Evolutionary conservation across 768 basidiomycete species (phyloP), one percentile per base, ranked within the genome.

Genomic region (Mycena chlorophos): DNA sequence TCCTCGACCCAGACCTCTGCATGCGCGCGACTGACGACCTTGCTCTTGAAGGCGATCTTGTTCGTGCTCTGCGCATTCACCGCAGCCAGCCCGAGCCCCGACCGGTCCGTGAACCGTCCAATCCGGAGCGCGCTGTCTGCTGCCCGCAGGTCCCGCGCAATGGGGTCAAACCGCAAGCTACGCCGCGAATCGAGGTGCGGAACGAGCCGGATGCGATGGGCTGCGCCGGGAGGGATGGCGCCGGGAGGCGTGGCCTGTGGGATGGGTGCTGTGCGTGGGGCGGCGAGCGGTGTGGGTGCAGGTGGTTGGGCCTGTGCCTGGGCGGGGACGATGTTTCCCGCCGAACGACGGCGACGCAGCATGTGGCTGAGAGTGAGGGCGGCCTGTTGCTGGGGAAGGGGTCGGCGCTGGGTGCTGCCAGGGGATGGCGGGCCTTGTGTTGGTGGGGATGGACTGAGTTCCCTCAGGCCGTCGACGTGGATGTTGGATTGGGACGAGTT

Each of bases 11-110:
- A 97, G 29, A 98, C 86, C 78, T 98, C 96, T 0, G 96, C 96
- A 69, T 98, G 96, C 0, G 89, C 86, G 34, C 96, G 80, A 37
- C 89, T 91, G 65, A 98, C 95, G 69, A 98, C 96, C 72, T 98
- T 98, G 70, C 83, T 86, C 73, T 91, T 89, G 81, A 98, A 98
- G 0, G 94, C 94, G 46, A 98, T 86, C 68, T 94, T 94, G 72
- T 86, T 87, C 30, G 88, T 83, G 45, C 83, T 85, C 29, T 84
- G 73, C 22, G 89, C 81, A 63, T 87, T 85, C 58, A 85, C 82
- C 16, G 84, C 83, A 17, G 83, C 78, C 52, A 86, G 72, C 20
- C 83, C 86, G 8, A 85, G 70, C 16, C 86, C 88, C 5, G 86
- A 84, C 52, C 87, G 82, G 68, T 98, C 96, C 1, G 94, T 98